Conservation (phyloP, 495 filamentous ascomycete species). For the Sphaerosporella brunnea region DNA sequence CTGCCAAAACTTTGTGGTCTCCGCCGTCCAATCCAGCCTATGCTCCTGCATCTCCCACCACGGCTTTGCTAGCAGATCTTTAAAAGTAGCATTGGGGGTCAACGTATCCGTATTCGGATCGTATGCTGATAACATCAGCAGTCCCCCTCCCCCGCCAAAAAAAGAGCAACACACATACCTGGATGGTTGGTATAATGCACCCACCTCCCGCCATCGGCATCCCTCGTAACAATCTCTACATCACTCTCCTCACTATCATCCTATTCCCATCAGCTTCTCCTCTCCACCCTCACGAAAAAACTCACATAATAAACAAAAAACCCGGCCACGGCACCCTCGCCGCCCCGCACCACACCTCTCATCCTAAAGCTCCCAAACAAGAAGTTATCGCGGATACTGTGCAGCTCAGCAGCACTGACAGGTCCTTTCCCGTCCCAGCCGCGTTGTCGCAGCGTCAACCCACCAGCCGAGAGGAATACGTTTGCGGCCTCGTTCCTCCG, state of each 20-base stretch:
- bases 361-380: slow-evolving; percentile 25
- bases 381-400: slow-evolving; percentile 17
- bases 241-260: slow-evolving; percentile 20
- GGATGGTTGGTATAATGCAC: slow-evolving; percentile 25
- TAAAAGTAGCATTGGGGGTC: slow-evolving; percentile 12
- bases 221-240: slow-evolving; percentile 22
- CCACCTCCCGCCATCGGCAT: neutral
- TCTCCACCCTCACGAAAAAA: neutral
- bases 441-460: slow-evolving; percentile 17
- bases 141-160: no score
- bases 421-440: slow-evolving; percentile 10
- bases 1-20: slow-evolving; percentile 20
- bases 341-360: slow-evolving; percentile 11
- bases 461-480: slow-evolving; percentile 20
- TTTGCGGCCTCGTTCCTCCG: slow-evolving; percentile 20
- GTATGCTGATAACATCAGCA: no score
- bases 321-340: slow-evolving; percentile 19
- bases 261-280: slow-evolving; percentile 7
- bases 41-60: slow-evolving; percentile 21
- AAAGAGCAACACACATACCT: no score
- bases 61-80: slow-evolving; percentile 9
- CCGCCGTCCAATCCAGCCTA: slow-evolving; percentile 19
- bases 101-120: slow-evolving; percentile 5
- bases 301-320: slow-evolving; percentile 25
- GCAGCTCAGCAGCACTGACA: slow-evolving; percentile 19